A percentile compares a stretch with the other conserved stretches of the same genome.
These are phyloP conservation scores for Pythium volutum DNA, from an alignment of 352 stramenopile species.

Conservation along the genomic window DNA sequence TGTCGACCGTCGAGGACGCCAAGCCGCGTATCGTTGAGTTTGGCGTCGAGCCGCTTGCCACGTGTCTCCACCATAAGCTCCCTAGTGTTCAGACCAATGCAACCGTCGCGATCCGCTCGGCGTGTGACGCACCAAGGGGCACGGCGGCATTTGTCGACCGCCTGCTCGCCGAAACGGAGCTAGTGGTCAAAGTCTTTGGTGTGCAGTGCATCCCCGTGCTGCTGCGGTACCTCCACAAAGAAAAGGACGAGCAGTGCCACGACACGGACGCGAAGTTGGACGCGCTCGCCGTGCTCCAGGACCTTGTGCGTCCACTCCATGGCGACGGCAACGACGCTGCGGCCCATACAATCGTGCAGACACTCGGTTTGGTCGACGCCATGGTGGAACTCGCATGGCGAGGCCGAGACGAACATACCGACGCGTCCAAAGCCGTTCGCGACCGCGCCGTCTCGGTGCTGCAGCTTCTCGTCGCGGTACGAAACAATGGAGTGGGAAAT, in stretches of 20 bases:
- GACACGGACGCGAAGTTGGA: slow-evolving; percentile 48
- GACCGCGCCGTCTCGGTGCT: slow-evolving; percentile 25
- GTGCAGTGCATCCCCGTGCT: slow-evolving; percentile 45
- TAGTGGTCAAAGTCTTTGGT: slow-evolving; percentile 59
- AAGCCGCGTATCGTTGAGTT: slow-evolving; percentile 69
- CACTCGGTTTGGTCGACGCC: slow-evolving; percentile 47
- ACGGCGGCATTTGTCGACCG: slow-evolving; percentile 39
- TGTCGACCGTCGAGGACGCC: slow-evolving; percentile 62
- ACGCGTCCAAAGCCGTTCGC: not conserved
- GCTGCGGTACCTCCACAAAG: slow-evolving; percentile 31
- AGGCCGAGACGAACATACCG: not conserved
- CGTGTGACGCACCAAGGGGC: slow-evolving; percentile 52
- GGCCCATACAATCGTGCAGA: slow-evolving; percentile 41
- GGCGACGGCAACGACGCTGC: slow-evolving; percentile 8
- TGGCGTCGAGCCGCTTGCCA: slow-evolving; percentile 58
- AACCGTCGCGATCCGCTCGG: slow-evolving; percentile 56
- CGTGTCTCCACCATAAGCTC: slow-evolving; percentile 50
- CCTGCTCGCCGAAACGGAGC: slow-evolving; percentile 32
- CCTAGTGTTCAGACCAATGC: slow-evolving; percentile 45
- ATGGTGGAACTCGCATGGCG: slow-evolving; percentile 30
- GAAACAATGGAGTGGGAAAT: no score
- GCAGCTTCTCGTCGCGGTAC: slow-evolving; percentile 25
- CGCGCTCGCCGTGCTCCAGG: slow-evolving; percentile 37
- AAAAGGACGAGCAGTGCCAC: slow-evolving; percentile 15
- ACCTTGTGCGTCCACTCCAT: slow-evolving; percentile 25